Evolutionary conservation across 352 stramenopile genomes (phyloP), one percentile per base, ranked within the genome.

Genomic region (Elongisporangium senticosum): DNA sequence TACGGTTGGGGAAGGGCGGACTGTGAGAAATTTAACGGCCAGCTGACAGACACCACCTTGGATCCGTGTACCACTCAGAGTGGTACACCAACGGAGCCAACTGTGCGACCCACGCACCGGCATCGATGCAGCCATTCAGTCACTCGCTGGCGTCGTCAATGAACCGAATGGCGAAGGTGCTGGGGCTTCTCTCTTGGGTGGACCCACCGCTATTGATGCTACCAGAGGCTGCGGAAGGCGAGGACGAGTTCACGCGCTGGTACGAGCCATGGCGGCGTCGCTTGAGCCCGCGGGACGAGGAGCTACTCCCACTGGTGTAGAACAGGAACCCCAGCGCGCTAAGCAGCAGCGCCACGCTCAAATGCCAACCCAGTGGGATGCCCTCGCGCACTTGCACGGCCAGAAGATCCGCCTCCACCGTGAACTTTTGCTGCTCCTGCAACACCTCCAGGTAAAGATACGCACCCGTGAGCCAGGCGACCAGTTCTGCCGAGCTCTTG

Each of bases 361-460:
- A 63, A 37, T 86, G 77, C 63, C 77, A 77, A 11, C 83, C 83
- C 20, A 92, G 71, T 21, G 83, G 83, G 22, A 92, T 50, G 10
- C 83, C 83, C 39, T 83, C 83, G 51, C 75, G 76, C 26, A 92
- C 71, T 51, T 84, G 83, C 33, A 83, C 77, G 0, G 77, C 79
- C 40, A 92, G 66, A 15, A 85, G 47, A 23, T 88, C 79, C 0
- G 79, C 80, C 61, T 86, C 77, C n/a, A 87, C 68, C 11, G 63
- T 79, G 43, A 77, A 87, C 17, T 63, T 76, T 26, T 77, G 63
- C 28, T 74, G 77, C 57, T 77, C 71, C 57, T 89, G 75, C 56
- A 89, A 64, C 19, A 76, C 64, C 59, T 91, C 75, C 11, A 89
- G 49, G 48, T 85, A 83, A 59, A 89, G 63, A 58, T 87, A 91